These are phyloP conservation scores for Kingdonia uniflora DNA, from an alignment of 164 flowering plant genomes.

Conservation along the genomic window DNA sequence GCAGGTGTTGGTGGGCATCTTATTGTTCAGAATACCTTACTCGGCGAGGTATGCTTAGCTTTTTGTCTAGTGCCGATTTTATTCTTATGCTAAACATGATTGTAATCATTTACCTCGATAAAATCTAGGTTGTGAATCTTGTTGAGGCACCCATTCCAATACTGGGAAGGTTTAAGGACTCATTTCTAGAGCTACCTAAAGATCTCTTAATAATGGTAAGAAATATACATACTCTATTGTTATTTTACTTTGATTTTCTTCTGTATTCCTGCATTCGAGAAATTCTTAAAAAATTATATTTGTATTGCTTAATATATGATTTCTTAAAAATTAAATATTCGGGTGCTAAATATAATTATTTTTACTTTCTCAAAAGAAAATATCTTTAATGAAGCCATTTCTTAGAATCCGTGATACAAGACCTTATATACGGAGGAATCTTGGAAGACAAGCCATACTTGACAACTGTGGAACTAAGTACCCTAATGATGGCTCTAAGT, in stretches of 20 bases:
- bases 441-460: too few relatives aligned
- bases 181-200: conserved; percentile 82
- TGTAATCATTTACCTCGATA: background rate
- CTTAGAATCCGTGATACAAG: too few relatives aligned
- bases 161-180: conserved; percentile 69
- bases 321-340: too few relatives aligned
- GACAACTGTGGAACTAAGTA: too few relatives aligned
- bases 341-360: too few relatives aligned
- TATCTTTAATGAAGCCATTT: too few relatives aligned
- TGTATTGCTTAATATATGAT: too few relatives aligned
- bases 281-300: too few relatives aligned
- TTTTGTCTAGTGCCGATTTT: background rate
- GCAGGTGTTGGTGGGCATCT: conserved; percentile 51
- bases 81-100: background rate
- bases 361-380: too few relatives aligned
- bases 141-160: conserved; percentile 88
- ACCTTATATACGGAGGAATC: too few relatives aligned
- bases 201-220: conserved; percentile 81
- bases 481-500: too few relatives aligned
- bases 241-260: background rate
- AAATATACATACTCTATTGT: background rate
- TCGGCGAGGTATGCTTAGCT: conserved; percentile 54
- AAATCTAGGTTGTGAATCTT: conserved; percentile 77
- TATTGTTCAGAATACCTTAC: conserved; percentile 34
- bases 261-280: too few relatives aligned